Evolutionary conservation across 2,329 filamentous ascomycete genomes (phyloP), one percentile per base, ranked within the genome.

Genomic region (Elsinoe ampelina): DNA sequence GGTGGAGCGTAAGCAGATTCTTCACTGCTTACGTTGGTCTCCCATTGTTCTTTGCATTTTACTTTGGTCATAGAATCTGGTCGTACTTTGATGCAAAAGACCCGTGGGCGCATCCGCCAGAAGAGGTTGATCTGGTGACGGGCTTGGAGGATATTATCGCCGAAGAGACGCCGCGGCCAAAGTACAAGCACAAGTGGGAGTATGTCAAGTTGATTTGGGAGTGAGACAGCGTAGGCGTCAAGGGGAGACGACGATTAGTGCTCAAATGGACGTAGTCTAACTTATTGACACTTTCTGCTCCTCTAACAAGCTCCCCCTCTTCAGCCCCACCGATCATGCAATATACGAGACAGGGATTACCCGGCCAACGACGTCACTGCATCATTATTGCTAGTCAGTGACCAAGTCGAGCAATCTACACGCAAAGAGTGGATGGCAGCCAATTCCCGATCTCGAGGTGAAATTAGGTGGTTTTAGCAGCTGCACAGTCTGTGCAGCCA

Each of bases 21-120:
- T 71, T 85, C 61, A 83, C 82, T 0, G 76, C 80, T 0, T 86
- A 86, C 63, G 77, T 85, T n/a, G 82, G 82, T 7, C 79, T 86
- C 50, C 81, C 81, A 0, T 77, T 83, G 15, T 86, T 86, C 64
- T 62, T 80, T 11, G 58, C 70, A 2, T 73, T 84, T 50, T 84
- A 81, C 63, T 67, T 77, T 13, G 73, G 72, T 5, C 81, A 83
- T 63, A 70, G 74, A n/a, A 68, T 76, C 39, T 52, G 48, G 48
- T 52, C 48, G 32, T 52, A 52, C 19, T 71, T 70, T 59, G 68
- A 68, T 50, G 70, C 71, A 68, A 64, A 62, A 0, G 79, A 82
- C 58, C 72, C 72, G 5, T 83, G 80, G 80, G 71, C 72, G 17
- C 73, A 75, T 64, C 61, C 66, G n/a, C 68, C 75, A 0, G 65